phyloP scores from a whole-genome alignment of 768 basidiomycete species.

The Leucogyrophana mollusca region DNA sequence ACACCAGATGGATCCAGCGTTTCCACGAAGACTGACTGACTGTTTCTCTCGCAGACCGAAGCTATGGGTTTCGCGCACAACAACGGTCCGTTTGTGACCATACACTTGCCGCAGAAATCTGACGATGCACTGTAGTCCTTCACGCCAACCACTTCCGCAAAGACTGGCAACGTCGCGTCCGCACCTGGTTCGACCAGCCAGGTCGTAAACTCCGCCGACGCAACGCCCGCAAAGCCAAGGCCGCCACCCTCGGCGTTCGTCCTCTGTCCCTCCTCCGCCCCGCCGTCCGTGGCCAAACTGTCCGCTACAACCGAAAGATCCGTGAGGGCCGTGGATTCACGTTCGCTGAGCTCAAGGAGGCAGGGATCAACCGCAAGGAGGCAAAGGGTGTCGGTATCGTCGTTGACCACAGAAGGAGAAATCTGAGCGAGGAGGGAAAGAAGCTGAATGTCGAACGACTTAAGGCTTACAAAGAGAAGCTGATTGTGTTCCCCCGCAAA shows the following conservation, averaged over 20 bases:
- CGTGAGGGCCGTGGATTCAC: slow-evolving; percentile 98
- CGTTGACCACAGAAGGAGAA: slow-evolving; percentile 96
- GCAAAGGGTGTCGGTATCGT: slow-evolving; percentile 91
- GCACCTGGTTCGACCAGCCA: slow-evolving; percentile 99
- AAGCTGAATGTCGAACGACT: slow-evolving; percentile 92
- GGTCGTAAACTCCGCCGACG: slow-evolving; percentile 96
- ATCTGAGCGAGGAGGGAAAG: slow-evolving; percentile 96
- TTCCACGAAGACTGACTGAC: slow-evolving; percentile 11
- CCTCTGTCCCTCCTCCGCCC: slow-evolving; percentile 91
- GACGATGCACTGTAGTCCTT: slow-evolving; percentile 58
- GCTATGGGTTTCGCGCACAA: slow-evolving; percentile 36
- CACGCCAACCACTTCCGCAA: slow-evolving; percentile 96
- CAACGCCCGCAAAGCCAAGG: slow-evolving; percentile 88
- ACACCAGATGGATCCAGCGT: slow-evolving; percentile 16
- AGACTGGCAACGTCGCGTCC: slow-evolving; percentile 97
- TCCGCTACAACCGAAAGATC: slow-evolving; percentile 97
- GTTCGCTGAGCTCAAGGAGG: slow-evolving; percentile 90
- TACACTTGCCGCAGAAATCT: too few species aligned
- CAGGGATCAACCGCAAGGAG: slow-evolving; percentile 91
- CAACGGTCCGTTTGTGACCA: slow-evolving; percentile 25
- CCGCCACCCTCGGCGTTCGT: slow-evolving; percentile 86
- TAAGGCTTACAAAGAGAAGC: slow-evolving; percentile 86
- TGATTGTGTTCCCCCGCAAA: slow-evolving; percentile 98
- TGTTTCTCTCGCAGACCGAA: slow-evolving; percentile 20
- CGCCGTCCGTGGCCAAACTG: slow-evolving; percentile 93